A percentile compares a stretch with the other conserved stretches of the same genome.
Conservation (phyloP, 139 green algal species). For the Nannochloris sp. region DNA sequence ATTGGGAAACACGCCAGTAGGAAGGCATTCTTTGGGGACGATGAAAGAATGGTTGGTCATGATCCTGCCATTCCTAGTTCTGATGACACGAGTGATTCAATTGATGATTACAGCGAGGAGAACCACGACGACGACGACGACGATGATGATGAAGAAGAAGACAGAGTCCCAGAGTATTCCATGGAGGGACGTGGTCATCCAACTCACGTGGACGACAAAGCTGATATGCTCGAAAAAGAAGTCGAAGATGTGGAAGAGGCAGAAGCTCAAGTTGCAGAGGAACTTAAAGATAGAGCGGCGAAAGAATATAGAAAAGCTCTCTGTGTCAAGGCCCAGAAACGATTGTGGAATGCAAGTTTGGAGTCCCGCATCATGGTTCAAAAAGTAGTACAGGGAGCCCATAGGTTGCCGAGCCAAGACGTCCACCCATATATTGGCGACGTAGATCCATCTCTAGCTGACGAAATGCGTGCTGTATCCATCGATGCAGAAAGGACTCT, state of each 20-base stretch:
- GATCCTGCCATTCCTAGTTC: too few species aligned
- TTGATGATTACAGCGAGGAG: neutral
- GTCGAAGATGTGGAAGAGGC: slow-evolving; percentile 25
- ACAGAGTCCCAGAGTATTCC: neutral
- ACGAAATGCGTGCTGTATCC: slow-evolving; percentile 2
- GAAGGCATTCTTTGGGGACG: neutral
- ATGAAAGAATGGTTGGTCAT: too few species aligned
- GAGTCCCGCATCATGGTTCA: slow-evolving; percentile 70
- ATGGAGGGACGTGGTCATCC: slow-evolving; percentile 1
- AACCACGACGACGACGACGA: neutral
- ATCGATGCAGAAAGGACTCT: slow-evolving; percentile 20
- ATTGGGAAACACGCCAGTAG: slow-evolving; percentile 5
- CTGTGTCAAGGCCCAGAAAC: slow-evolving; percentile 28
- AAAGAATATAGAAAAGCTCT: slow-evolving; percentile 35
- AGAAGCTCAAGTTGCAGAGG: slow-evolving; percentile 15
- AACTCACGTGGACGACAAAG: slow-evolving; percentile 9
- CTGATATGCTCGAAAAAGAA: slow-evolving; percentile 45
- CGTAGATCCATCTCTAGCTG: slow-evolving; percentile 9
- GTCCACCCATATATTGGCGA: neutral
- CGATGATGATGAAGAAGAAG: slow-evolving; percentile 2
- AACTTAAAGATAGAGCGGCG: slow-evolving; percentile 18
- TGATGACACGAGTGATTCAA: neutral
- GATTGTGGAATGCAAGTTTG: slow-evolving; percentile 54
- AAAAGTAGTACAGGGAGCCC: slow-evolving; percentile 31
- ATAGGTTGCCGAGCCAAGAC: slow-evolving; percentile 32